Base-by-base conservation (phyloP, 192 early-diverging fungal genomes). In the Bifiguratus adelaidae region DNA sequence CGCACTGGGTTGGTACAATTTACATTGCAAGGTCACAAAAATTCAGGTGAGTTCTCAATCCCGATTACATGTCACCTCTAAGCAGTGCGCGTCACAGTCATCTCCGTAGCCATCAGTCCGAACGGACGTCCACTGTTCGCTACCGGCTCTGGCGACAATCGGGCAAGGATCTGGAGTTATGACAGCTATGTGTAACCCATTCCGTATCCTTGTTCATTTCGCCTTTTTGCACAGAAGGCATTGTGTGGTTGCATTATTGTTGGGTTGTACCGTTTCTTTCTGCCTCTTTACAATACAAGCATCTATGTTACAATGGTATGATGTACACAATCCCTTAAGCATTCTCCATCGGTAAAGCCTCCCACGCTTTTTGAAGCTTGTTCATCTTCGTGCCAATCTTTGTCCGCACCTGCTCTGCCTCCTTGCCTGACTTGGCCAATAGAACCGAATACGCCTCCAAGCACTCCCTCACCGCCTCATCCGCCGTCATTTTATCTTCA, bases 11-110 rank as follows among this genome's bases (percentile, higher is more conserved):
- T 77, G 46, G 80, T 74, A 24, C 81, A 85, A 55, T 85, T 85
- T 50, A 84, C 86, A 82, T 65, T 99, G 43, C 86, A 86, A 47
- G 96, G 96, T 19, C 94, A 97, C 58, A 95, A 93, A 68, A 97
- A 99, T 70, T 95, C 94, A 50, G 84, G 84, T 88, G 58, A 36
- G 42, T 40, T 30, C 3, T 30, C 20, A 27, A 35, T 26, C 19
- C 9, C 47, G 44, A 46, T 4, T 20, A 23, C 8, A 30, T 12
- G 29, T 19, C 11, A 26, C n/a, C 19, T 27, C 25, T 24, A 28
- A 35, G 28, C 47, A 3, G 32, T 44, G 13, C 32, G 54, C 30
- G 4, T 21, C 7, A 4, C 60, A 88, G 95, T 98, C 20, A 95
- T 98, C 43, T 86, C 82, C 13, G 85, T 98, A 21, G 91, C 90